A percentile compares a stretch with the other conserved stretches of the same genome.
Conservation (phyloP, 495 filamentous ascomycete species). For the Aeminium ludgeri region DNA sequence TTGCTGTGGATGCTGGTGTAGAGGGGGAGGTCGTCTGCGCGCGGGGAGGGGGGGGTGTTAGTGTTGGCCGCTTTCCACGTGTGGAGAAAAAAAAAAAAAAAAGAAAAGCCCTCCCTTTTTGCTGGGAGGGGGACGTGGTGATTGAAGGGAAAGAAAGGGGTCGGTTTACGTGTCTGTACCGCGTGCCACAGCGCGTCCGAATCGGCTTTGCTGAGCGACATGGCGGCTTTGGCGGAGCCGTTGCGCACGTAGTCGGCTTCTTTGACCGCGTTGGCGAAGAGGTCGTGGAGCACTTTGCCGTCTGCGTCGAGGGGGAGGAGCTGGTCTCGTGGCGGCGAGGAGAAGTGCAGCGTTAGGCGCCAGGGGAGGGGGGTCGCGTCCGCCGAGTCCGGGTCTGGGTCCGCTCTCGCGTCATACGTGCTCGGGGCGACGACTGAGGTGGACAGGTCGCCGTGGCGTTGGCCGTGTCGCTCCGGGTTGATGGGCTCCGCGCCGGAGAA, state of each 20-base stretch:
- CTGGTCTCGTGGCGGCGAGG: slow-evolving; percentile 53
- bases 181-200: slow-evolving; percentile 75
- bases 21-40: slow-evolving; percentile 49
- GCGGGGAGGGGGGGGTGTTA: not conserved
- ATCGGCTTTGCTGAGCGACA: slow-evolving; percentile 78
- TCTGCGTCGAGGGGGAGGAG: slow-evolving; percentile 46
- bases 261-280: slow-evolving; percentile 87
- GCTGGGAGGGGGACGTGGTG: too few relatives aligned
- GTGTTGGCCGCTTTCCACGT: not conserved
- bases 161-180: slow-evolving; percentile 63
- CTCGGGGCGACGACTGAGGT: too few relatives aligned
- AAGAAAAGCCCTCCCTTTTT: too few relatives aligned
- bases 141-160: too few relatives aligned
- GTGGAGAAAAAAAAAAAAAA: too few relatives aligned
- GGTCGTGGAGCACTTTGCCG: slow-evolving; percentile 52
- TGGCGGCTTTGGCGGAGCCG: slow-evolving; percentile 80
- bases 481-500: slow-evolving; percentile 51
- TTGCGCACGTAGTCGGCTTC: slow-evolving; percentile 88
- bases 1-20: slow-evolving; percentile 61
- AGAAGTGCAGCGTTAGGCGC: slow-evolving; percentile 53
- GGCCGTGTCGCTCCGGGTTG: slow-evolving; percentile 9
- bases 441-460: too few relatives aligned
- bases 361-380: slow-evolving; percentile 42
- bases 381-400: slow-evolving; percentile 2
- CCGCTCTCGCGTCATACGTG: too few relatives aligned